Percentiles rank a stretch among this genome's conserved stretches.
These are phyloP conservation scores for Colletotrichum destructivum DNA, from an alignment of 2,329 filamentous ascomycete genomes.

Conservation along the genomic window DNA sequence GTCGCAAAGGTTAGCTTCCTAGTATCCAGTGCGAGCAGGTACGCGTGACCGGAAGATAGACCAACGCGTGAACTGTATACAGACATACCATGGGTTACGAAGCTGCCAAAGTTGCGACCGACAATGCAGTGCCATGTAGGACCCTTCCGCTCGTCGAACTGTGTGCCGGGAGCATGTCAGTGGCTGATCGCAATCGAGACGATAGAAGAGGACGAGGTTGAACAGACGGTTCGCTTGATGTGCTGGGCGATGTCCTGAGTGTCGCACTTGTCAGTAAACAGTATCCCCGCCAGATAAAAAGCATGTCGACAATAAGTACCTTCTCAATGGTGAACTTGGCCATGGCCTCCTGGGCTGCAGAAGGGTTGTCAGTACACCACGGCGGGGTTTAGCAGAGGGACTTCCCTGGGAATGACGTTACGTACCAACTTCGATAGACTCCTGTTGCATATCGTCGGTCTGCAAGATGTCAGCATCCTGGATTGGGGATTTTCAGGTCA, in stretches of 20 bases:
- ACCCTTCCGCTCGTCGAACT: slow-evolving; percentile 98
- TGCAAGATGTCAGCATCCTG: slow-evolving; percentile 59
- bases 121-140: slow-evolving; percentile 99
- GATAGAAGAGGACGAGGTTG: slow-evolving; percentile 22
- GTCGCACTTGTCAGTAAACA: slow-evolving; percentile 31
- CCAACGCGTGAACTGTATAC: slow-evolving; percentile 17
- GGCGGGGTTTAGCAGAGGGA: slow-evolving; percentile 14
- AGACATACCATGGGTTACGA: slow-evolving; percentile 95
- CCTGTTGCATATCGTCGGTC: slow-evolving; percentile 97
- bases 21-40: too few species aligned
- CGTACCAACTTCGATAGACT: slow-evolving; percentile 96
- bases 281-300: neutral
- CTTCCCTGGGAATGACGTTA: slow-evolving; percentile 44
- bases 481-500: slow-evolving; percentile 35
- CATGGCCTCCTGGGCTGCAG: slow-evolving; percentile 74
- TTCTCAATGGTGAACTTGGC: slow-evolving; percentile 75
- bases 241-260: slow-evolving; percentile 91
- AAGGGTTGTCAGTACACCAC: slow-evolving; percentile 39
- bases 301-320: slow-evolving; percentile 52
- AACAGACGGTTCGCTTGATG: slow-evolving; percentile 89
- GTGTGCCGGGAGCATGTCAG: slow-evolving; percentile 33
- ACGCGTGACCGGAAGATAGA: neutral
- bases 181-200: neutral
- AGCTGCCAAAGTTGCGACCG: slow-evolving; percentile 98
- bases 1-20: neutral